These are phyloP conservation scores for Cyathus striatus DNA, from an alignment of 768 basidiomycete species.

Conservation along the genomic window DNA sequence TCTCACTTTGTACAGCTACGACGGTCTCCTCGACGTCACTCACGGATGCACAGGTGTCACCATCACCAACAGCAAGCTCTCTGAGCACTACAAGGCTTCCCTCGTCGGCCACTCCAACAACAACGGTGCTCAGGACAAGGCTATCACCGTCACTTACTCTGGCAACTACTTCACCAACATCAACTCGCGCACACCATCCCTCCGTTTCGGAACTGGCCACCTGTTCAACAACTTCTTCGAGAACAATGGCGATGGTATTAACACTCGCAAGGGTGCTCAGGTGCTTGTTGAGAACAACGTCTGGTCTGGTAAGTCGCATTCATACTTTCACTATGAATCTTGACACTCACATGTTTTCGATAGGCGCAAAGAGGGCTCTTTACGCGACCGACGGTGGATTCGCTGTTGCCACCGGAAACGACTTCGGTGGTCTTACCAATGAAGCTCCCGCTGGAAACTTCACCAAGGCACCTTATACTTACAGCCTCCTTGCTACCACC, in stretches of 20 bases:
- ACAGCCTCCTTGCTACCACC: conserved; percentile 20
- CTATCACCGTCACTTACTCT: conserved; percentile 37
- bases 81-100: conserved; percentile 35
- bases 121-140: conserved; percentile 31
- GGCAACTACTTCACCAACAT: conserved; percentile 36
- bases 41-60: conserved; percentile 37
- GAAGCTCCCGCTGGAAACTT: conserved; percentile 23
- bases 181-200: conserved; percentile 40
- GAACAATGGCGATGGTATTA: conserved; percentile 37
- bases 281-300: conserved; percentile 45
- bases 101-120: conserved; percentile 39
- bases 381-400: conserved; percentile 36
- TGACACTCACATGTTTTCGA: not conserved
- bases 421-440: conserved; percentile 23
- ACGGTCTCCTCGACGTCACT: conserved; percentile 39
- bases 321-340: not conserved
- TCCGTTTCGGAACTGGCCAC: conserved; percentile 42
- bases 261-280: conserved; percentile 38
- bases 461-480: conserved; percentile 28
- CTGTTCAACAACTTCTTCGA: conserved; percentile 42
- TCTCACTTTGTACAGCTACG: conserved; percentile 29
- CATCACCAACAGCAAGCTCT: conserved; percentile 31
- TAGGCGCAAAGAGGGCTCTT: conserved; percentile 31
- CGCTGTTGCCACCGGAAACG: conserved; percentile 32
- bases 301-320: conserved; percentile 24